Evolutionary conservation across 306 rosid species (phyloP), one percentile per base, ranked within the genome.

Genomic region (Argentina anserina): DNA sequence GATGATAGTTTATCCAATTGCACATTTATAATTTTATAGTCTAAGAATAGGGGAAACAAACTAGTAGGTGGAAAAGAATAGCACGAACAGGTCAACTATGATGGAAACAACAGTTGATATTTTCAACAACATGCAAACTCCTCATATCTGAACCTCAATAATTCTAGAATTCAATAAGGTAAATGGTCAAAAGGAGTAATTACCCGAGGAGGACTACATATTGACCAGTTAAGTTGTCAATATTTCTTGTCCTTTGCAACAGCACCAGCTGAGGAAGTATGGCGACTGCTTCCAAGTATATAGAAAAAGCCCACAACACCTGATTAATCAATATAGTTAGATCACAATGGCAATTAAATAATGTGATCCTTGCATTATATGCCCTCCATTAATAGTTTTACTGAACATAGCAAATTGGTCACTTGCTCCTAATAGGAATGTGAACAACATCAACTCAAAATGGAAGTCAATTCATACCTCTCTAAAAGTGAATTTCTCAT

Each of bases 191-290:
- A 34, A 15, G 14, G 36, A 53, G 41, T 40, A 66, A 85, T 83
- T 87, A 92, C 98, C 96, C 98, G 28, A 92, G 96, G 40, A 90
- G 94, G 79, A 92, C 72, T 60, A 92, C 86, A 65, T 92, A 92
- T 90, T 92, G 89, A 75, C 98, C 98, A 0, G 98, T 92, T 79
- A 92, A 84, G 81, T 90, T 92, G 82, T 92, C 98, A 82, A 92
- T 92, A 80, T 92, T 92, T 82, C 96, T 85, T 7, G 98, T 92
- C 80, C 94, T 86, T 76, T 92, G 96, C 72, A 92, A 77, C 69
- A 92, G 81, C 67, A 92, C 88, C 61, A 92, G 79, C 77, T 90
- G 98, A 59, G 98, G 98, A 82, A 92, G 94, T 72, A 92, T 90
- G 71, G 96, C 98, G 21, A 92, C 92, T 14, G 98, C 98, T 88